Evolutionary conservation across 2,329 filamentous ascomycete genomes (phyloP).

Genomic region (Emericellopsis atlantica): DNA sequence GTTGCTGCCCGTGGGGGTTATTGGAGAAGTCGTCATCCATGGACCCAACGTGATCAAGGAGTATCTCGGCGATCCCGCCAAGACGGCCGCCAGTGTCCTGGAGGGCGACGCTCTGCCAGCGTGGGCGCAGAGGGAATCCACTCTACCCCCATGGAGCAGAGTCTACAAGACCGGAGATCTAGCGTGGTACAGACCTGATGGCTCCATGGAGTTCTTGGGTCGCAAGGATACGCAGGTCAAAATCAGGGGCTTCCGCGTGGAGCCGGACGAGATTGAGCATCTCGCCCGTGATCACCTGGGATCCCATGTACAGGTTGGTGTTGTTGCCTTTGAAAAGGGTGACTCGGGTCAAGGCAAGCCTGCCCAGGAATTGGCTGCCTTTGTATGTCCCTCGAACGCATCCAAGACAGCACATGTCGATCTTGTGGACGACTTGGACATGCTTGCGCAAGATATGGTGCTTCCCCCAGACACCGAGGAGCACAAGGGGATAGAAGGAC

Average conservation of each 20-base stretch:
- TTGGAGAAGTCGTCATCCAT: slow-evolving; percentile 15
- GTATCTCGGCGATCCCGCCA: slow-evolving; percentile 9
- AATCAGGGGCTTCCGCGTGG: slow-evolving; percentile 1
- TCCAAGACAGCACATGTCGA: too few relatives aligned
- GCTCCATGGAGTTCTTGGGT: slow-evolving; percentile 29
- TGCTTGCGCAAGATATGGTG: too few relatives aligned
- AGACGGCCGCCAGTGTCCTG: slow-evolving; percentile 7
- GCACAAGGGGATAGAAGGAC: too few relatives aligned
- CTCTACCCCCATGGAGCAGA: slow-evolving; percentile 11
- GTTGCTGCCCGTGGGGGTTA: slow-evolving; percentile 11
- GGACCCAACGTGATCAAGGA: slow-evolving; percentile 10
- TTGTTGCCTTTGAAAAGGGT: neutral
- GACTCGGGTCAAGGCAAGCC: neutral
- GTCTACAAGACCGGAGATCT: slow-evolving; percentile 32
- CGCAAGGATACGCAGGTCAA: slow-evolving; percentile 21
- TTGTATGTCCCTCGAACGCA: too few relatives aligned
- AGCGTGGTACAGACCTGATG: slow-evolving; percentile 24
- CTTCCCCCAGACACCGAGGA: too few relatives aligned
- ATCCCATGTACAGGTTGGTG: neutral
- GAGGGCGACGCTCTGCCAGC: too few relatives aligned
- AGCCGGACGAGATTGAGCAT: slow-evolving; percentile 3
- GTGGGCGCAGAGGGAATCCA: slow-evolving; percentile 15
- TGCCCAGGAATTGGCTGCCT: neutral
- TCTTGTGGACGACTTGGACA: too few relatives aligned
- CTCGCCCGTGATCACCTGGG: neutral